Percentiles rank a stretch among this genome's conserved stretches.
Evolutionary conservation across 495 filamentous ascomycete genomes (phyloP).

Genomic region (Neurospora sp.): DNA sequence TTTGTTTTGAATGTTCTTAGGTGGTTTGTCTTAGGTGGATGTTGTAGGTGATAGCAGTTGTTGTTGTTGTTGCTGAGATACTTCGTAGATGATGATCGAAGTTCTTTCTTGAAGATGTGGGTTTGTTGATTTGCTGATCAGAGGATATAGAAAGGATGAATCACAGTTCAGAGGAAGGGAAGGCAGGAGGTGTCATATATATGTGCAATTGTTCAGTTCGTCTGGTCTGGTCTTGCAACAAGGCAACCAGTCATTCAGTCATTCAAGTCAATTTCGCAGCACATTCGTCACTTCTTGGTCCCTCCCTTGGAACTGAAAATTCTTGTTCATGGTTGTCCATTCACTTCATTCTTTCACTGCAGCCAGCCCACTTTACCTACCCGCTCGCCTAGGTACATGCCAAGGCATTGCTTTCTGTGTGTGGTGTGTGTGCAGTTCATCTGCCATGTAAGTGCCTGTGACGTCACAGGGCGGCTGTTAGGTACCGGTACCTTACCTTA

Average conservation of each 20-base stretch:
- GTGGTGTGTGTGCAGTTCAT: background rate
- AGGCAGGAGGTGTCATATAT: background rate
- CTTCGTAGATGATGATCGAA: constrained; percentile 2
- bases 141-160: background rate
- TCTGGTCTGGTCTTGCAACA: background rate
- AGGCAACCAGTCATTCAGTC: background rate
- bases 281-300: background rate
- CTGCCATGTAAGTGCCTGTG: background rate
- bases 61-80: constrained; percentile 1
- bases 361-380: background rate
- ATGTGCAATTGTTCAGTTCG: background rate
- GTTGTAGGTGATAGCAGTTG: constrained; percentile 5
- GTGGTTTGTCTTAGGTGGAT: constrained; percentile 10
- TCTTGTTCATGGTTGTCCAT: background rate
- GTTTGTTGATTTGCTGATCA: constrained; percentile 1
- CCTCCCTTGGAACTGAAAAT: background rate
- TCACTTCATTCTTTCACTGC: background rate
- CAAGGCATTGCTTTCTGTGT: background rate
- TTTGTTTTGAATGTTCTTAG: constrained; percentile 1
- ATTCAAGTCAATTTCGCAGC: background rate
- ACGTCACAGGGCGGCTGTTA: background rate
- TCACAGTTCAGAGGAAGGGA: background rate
- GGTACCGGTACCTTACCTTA: background rate
- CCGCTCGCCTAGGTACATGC: background rate
- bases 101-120: background rate